Conservation (phyloP, 2,329 filamentous ascomycete genomes). For the Leptographium lundbergii region DNA sequence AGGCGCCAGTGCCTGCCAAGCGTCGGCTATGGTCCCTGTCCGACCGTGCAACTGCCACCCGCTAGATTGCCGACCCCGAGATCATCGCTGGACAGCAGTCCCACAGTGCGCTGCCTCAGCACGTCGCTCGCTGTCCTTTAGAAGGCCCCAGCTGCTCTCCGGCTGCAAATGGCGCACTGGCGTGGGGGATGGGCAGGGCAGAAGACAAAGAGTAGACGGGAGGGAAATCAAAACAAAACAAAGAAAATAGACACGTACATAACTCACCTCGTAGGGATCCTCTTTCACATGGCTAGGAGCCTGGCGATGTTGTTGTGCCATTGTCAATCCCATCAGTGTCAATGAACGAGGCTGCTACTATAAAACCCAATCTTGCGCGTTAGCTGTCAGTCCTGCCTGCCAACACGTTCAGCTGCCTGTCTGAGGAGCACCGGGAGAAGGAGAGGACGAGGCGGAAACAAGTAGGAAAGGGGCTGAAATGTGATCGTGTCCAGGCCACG, state of each 20-base stretch:
- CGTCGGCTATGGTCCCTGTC: background rate
- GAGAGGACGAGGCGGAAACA: background rate
- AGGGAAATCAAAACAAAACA: background rate
- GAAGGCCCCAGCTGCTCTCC: background rate
- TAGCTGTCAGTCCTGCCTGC: background rate
- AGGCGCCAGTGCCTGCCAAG: background rate
- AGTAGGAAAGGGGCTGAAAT: background rate
- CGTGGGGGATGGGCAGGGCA: background rate
- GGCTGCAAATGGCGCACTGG: background rate
- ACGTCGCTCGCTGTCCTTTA: background rate
- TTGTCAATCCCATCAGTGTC: conserved; percentile 28
- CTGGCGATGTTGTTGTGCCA: conserved; percentile 33
- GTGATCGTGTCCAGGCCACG: background rate
- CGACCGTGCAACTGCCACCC: background rate
- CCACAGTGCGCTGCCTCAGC: background rate
- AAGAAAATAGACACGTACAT: conserved; percentile 8
- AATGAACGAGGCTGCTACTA: conserved; percentile 2
- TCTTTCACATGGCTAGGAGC: conserved; percentile 29
- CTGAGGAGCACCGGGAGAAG: no score
- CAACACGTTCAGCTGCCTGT: background rate
- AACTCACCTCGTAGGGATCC: conserved; percentile 30
- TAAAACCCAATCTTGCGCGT: background rate
- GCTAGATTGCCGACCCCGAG: background rate
- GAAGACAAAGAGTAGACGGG: background rate
- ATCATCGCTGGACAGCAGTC: background rate